Percentiles rank a stretch among this genome's conserved stretches.
Conservation (phyloP, 306 rosid species). For the Cucumis cinereus region DNA sequence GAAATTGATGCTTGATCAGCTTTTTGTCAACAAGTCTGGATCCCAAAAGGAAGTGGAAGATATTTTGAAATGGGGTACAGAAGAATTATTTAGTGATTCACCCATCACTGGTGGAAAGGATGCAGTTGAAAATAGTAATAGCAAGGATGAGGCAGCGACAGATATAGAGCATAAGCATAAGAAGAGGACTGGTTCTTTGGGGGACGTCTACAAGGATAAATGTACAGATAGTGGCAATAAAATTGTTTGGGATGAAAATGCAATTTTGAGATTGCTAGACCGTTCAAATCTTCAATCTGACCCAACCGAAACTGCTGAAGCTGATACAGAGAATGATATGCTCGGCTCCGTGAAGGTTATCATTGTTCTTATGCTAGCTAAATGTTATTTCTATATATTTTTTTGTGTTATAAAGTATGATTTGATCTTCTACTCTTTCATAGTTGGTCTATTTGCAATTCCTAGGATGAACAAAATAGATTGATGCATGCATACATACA, state of each 20-base stretch:
- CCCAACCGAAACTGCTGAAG: constrained; percentile 69
- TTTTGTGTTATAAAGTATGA: not conserved
- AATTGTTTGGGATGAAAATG: constrained; percentile 92
- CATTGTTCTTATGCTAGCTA: constrained; percentile 11
- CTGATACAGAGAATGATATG: constrained; percentile 85
- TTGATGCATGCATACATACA: not conserved
- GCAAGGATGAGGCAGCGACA: constrained; percentile 58
- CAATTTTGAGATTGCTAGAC: constrained; percentile 87
- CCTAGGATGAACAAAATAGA: not conserved
- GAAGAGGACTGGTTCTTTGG: constrained; percentile 88
- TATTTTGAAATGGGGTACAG: constrained; percentile 97
- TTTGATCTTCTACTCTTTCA: not conserved
- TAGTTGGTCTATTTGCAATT: not conserved
- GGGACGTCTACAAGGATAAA: constrained; percentile 87
- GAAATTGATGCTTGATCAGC: constrained; percentile 99
- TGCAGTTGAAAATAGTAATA: constrained; percentile 43
- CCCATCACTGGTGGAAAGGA: constrained; percentile 48
- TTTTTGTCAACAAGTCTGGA: constrained; percentile 93
- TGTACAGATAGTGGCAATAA: constrained; percentile 75
- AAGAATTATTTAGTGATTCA: constrained; percentile 79
- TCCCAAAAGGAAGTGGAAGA: constrained; percentile 97
- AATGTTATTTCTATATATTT: constrained; percentile 5
- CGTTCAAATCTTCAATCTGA: constrained; percentile 80
- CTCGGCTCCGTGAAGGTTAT: constrained; percentile 94
- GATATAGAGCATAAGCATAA: constrained; percentile 77